Evolutionary conservation across 116 monocot species (phyloP), one percentile per base, ranked within the genome.

Genomic region (Papilionanthe hybrid): DNA sequence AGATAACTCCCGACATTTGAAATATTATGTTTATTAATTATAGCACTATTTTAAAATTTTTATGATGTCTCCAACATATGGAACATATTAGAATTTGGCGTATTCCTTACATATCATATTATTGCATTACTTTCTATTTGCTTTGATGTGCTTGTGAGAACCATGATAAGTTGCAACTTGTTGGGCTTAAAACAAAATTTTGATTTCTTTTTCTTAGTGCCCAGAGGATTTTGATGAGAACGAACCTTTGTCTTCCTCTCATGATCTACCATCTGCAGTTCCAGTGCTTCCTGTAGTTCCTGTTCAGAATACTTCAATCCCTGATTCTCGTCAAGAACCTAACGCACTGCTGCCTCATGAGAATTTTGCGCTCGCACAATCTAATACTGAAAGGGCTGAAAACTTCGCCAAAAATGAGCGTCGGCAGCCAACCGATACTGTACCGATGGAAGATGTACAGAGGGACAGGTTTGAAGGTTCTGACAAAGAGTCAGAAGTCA

Each of bases 301-400:
- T 55, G 89, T 91, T 87, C 81, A 86, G 49, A 82, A 85, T 55
- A 81, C 83, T 71, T 89, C 90, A 18, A 86, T 84, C 69, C 91
- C 88, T 68, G 90, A 89, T 49, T 90, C 88, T 55, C 87, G 78
- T 75, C 84, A 82, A 84, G 89, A 88, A 42, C 93, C 88, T 68
- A 86, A 88, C 78, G 72, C 82, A 37, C 90, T 87, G 30, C 72
- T 78, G 67, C 90, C 86, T 72, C 88, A 80, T 84, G 90, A 85
- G 55, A 80, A 56, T 76, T 83, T 82, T 27, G 12, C 71, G 41
- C 4, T 75, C 60, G 55, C 86, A 72, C 78, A 89, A 81, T 86
- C 67, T 76, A 32, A 65, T 67, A 55, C 83, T 67, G n/a, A 42
- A 79, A 80, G 60, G 28, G 42, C 76, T 71, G 85, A 80, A 66